Evolutionary conservation across 2,329 filamentous ascomycete genomes (phyloP).

Genomic region (Trichoderma harzianum): DNA sequence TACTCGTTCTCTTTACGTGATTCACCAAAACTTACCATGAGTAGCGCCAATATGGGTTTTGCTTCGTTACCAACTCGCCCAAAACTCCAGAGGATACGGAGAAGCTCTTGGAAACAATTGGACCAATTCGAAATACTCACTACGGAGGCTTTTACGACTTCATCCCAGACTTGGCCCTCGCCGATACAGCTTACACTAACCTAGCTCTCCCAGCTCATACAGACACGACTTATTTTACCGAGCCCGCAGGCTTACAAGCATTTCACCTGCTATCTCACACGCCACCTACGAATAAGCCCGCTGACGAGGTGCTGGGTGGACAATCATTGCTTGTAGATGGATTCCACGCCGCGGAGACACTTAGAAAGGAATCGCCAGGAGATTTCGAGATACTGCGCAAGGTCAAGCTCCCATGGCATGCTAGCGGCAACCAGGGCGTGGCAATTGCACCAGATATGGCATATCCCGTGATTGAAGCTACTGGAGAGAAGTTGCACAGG

Average conservation of each 20-base stretch:
- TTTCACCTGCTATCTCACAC: slow-evolving; percentile 82
- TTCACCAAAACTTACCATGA: slow-evolving; percentile 16
- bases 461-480: slow-evolving; percentile 69
- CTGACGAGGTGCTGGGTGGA: slow-evolving; percentile 56
- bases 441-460: slow-evolving; percentile 68
- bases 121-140: slow-evolving; percentile 85
- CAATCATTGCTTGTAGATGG: slow-evolving; percentile 82
- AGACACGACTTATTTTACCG: slow-evolving; percentile 93
- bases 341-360: slow-evolving; percentile 64
- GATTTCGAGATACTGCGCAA: slow-evolving; percentile 57
- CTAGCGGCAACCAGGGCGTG: slow-evolving; percentile 84
- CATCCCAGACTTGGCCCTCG: slow-evolving; percentile 79
- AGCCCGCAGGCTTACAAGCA: slow-evolving; percentile 85
- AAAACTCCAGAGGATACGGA: slow-evolving; percentile 66
- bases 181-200: slow-evolving; percentile 89
- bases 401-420: slow-evolving; percentile 68
- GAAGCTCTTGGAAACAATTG: slow-evolving; percentile 72
- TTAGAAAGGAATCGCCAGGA: slow-evolving; percentile 51
- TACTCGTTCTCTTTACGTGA: not conserved
- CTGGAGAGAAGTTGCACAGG: slow-evolving; percentile 46
- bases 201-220: slow-evolving; percentile 81
- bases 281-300: slow-evolving; percentile 38
- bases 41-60: slow-evolving; percentile 69
- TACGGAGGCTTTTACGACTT: slow-evolving; percentile 84
- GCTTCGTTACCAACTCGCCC: slow-evolving; percentile 70